A percentile compares a stretch with the other conserved stretches of the same genome.
phyloP scores from a whole-genome alignment of 179 eudicot genomes.

The Patellifolia procumbens region DNA sequence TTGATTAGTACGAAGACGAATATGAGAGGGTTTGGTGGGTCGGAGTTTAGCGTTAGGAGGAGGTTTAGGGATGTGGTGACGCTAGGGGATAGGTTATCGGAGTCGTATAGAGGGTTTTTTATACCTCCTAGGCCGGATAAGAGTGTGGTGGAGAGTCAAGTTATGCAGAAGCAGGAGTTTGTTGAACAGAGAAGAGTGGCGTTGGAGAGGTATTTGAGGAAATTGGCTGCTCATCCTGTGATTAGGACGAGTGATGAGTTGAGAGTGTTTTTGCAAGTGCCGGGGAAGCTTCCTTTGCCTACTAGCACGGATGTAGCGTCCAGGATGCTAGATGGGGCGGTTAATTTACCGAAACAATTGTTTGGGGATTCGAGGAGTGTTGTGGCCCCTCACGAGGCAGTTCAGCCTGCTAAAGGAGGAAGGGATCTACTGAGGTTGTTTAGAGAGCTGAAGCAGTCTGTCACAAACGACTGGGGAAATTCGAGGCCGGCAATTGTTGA shows the following conservation, averaged over 20 bases:
- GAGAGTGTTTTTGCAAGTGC: slow-evolving; percentile 81
- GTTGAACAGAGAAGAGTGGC: slow-evolving; percentile 82
- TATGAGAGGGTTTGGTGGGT: slow-evolving; percentile 54
- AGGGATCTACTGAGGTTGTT: slow-evolving; percentile 81
- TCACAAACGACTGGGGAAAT: slow-evolving; percentile 80
- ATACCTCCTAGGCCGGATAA: slow-evolving; percentile 94
- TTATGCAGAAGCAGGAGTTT: slow-evolving; percentile 96
- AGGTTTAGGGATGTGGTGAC: slow-evolving; percentile 85
- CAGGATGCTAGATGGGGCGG: slow-evolving; percentile 88
- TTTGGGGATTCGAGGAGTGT: slow-evolving; percentile 60
- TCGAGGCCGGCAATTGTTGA: slow-evolving; percentile 64
- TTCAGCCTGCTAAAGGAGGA: slow-evolving; percentile 87
- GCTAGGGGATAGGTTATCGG: slow-evolving; percentile 71
- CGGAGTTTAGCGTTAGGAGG: slow-evolving; percentile 68
- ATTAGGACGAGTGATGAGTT: slow-evolving; percentile 82
- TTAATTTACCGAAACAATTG: slow-evolving; percentile 71
- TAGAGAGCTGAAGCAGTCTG: slow-evolving; percentile 81
- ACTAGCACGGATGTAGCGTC: slow-evolving; percentile 72
- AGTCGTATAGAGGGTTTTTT: slow-evolving; percentile 75
- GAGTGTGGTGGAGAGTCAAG: slow-evolving; percentile 93
- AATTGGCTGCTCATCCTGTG: slow-evolving; percentile 72
- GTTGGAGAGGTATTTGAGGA: slow-evolving; percentile 74
- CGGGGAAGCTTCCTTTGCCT: slow-evolving; percentile 79
- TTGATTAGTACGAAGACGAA: slow-evolving; percentile 68
- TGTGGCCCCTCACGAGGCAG: slow-evolving; percentile 64